Conservation (phyloP, 1,139 yeast genomes). For the Diutina scorzettiae region DNA sequence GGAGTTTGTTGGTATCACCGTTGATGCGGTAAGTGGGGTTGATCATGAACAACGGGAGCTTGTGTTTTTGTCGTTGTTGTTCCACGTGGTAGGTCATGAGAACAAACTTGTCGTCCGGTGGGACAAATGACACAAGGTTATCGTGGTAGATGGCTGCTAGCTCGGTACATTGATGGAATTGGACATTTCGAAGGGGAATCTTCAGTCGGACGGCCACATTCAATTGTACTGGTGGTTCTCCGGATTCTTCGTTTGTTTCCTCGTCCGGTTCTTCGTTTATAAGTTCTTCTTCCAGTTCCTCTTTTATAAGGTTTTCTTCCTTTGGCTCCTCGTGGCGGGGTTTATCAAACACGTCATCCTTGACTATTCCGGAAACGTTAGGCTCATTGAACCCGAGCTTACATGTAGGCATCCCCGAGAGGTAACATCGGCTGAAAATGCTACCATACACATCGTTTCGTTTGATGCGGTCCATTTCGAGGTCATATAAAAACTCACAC, state of each 20-base stretch:
- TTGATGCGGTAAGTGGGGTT: constrained; percentile 23
- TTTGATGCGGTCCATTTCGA: constrained; percentile 18
- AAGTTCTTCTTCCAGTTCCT: constrained; percentile 1
- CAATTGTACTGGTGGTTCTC: neutral
- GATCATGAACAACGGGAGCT: constrained; percentile 27
- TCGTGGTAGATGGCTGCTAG: constrained; percentile 26
- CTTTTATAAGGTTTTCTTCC: neutral
- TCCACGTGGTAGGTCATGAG: constrained; percentile 32
- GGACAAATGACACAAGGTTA: constrained; percentile 30
- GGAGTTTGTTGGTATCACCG: constrained; percentile 17
- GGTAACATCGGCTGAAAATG: constrained; percentile 28
- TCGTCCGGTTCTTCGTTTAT: constrained; percentile 9
- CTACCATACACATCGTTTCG: constrained; percentile 27
- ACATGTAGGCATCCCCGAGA: constrained; percentile 38
- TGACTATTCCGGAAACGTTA: constrained; percentile 15
- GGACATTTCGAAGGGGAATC: constrained; percentile 28
- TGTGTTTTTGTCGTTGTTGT: constrained; percentile 23
- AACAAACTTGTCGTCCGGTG: constrained; percentile 34
- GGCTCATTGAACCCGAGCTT: constrained; percentile 32
- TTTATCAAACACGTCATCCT: neutral
- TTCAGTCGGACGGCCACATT: no score
- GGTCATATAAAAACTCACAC: constrained; percentile 28
- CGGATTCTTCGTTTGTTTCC: neutral
- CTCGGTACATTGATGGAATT: constrained; percentile 36
- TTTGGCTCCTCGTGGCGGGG: neutral